A percentile compares a stretch with the other conserved stretches of the same genome.
Conservation (phyloP, 2,329 filamentous ascomycete genomes). For the Aspergillus calidoustus region DNA sequence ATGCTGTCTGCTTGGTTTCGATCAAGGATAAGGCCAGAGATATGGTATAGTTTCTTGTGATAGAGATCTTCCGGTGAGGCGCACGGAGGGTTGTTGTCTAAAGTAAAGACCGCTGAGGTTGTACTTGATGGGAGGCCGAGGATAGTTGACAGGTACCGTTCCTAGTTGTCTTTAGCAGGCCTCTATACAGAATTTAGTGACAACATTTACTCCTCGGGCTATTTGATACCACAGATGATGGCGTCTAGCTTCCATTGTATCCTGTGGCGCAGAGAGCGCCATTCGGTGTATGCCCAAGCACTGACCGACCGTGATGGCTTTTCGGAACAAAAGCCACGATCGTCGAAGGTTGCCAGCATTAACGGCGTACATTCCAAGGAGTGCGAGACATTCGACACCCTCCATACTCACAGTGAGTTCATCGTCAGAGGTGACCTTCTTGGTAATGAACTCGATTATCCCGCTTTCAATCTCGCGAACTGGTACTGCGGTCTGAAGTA, state of each 20-base stretch:
- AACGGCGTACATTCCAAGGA: slow-evolving; percentile 1
- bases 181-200: neutral
- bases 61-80: neutral
- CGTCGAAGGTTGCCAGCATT: slow-evolving; percentile 6
- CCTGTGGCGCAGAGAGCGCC: neutral
- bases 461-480: neutral
- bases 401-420: neutral
- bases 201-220: neutral
- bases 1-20: slow-evolving; percentile 1
- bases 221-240: slow-evolving; percentile 7
- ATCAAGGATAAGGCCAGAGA: slow-evolving; percentile 1
- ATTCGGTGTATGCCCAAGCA: slow-evolving; percentile 2
- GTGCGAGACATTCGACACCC: slow-evolving; percentile 1
- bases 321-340: slow-evolving; percentile 7
- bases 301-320: neutral
- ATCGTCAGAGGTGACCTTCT: neutral
- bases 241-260: neutral
- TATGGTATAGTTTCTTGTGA: neutral
- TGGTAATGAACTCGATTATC: neutral
- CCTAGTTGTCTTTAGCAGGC: neutral
- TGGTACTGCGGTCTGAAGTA: neutral
- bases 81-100: neutral
- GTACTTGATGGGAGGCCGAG: slow-evolving; percentile 6
- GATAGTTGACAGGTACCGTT: slow-evolving; percentile 1
- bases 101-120: neutral